phyloP scores from a whole-genome alignment of 2,329 filamentous ascomycete species.

The Aspergillus calidoustus region DNA sequence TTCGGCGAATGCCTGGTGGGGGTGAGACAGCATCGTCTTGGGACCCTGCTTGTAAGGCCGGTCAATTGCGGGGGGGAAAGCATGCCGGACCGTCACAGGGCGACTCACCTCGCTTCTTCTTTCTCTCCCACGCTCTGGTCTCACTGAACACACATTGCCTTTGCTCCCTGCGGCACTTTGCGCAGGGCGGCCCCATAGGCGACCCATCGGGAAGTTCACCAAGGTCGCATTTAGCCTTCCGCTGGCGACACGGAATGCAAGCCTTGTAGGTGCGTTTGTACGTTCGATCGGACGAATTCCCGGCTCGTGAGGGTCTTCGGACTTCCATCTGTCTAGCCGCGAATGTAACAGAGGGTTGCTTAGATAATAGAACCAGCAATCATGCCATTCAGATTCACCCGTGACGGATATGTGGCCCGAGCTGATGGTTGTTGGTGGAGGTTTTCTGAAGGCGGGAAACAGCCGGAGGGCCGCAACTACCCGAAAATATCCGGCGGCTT shows the following conservation, averaged over 20 bases:
- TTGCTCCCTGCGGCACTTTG: constrained; percentile 56
- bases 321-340: constrained; percentile 26
- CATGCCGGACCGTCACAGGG: not conserved
- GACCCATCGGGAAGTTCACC: constrained; percentile 46
- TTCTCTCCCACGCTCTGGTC: constrained; percentile 47
- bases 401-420: not conserved
- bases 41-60: constrained; percentile 4
- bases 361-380: not conserved
- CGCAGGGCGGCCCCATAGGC: constrained; percentile 48
- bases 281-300: constrained; percentile 35
- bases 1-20: constrained; percentile 13
- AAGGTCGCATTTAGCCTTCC: constrained; percentile 58
- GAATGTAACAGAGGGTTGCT: constrained; percentile 22
- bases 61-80: not conserved
- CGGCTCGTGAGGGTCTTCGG: constrained; percentile 22
- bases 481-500: constrained; percentile 2
- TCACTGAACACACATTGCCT: constrained; percentile 55
- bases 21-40: constrained; percentile 16
- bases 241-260: constrained; percentile 57
- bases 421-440: not conserved
- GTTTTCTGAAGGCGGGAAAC: constrained; percentile 14
- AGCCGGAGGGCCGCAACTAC: constrained; percentile 18
- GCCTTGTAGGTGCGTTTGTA: constrained; percentile 61
- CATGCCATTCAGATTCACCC: not conserved
- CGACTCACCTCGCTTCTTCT: constrained; percentile 38